Percentiles rank a stretch among this genome's conserved stretches.
phyloP scores from a whole-genome alignment of 1,284 basidiomycete genomes.

The Trichosporon inkin region DNA sequence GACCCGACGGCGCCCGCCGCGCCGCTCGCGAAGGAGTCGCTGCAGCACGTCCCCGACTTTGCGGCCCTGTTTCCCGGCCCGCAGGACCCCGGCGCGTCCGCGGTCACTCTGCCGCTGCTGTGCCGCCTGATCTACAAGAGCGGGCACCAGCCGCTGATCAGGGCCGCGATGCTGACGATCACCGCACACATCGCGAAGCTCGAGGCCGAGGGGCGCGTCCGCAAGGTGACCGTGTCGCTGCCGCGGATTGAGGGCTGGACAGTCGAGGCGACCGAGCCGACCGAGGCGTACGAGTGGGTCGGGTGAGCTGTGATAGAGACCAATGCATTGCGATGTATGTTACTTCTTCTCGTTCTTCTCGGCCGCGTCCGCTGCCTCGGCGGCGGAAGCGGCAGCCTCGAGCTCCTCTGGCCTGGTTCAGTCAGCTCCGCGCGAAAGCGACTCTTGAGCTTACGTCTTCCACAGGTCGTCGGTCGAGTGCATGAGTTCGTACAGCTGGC shows the following conservation, averaged over 20 bases:
- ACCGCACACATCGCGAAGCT: constrained; percentile 39
- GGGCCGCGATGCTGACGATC: constrained; percentile 31
- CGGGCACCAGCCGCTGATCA: constrained; percentile 33
- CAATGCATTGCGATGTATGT: not conserved
- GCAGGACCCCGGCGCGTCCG: constrained; percentile 3
- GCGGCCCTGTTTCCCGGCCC: constrained; percentile 6
- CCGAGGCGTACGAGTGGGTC: constrained; percentile 36
- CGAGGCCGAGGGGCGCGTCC: constrained; percentile 61
- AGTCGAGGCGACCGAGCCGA: constrained; percentile 23
- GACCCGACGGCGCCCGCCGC: not conserved
- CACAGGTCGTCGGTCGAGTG: constrained; percentile 79
- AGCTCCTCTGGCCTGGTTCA: constrained; percentile 18
- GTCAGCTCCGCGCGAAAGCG: not conserved
- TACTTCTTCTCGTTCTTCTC: constrained; percentile 13
- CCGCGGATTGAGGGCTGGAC: constrained; percentile 26
- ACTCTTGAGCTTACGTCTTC: constrained; percentile 55
- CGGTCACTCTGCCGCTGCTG: constrained; percentile 28
- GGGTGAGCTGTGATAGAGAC: not conserved
- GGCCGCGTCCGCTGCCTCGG: constrained; percentile 13
- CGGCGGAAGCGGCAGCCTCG: constrained; percentile 14
- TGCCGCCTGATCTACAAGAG: constrained; percentile 37
- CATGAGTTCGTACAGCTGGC: constrained; percentile 88
- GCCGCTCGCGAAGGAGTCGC: constrained; percentile 2
- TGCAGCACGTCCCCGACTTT: constrained; percentile 8
- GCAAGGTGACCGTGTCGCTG: constrained; percentile 23